phyloP scores from a whole-genome alignment of 1,284 basidiomycete species.

The Boletellus deceptivus region DNA sequence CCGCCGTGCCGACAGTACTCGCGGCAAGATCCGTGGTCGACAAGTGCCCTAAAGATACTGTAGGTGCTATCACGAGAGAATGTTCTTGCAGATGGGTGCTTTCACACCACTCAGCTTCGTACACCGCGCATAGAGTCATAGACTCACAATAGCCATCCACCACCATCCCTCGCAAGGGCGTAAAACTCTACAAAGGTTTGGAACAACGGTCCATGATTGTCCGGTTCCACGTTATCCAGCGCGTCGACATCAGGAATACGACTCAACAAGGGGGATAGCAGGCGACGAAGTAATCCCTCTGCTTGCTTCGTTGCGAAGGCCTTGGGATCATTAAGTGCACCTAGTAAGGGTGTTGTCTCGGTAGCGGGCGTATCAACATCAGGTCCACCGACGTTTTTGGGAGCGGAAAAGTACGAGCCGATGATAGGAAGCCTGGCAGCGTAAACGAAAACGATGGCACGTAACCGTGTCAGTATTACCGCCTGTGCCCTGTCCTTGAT shows the following conservation, averaged over 20 bases:
- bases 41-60: slow-evolving; percentile 26
- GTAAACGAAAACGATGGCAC: slow-evolving; percentile 8
- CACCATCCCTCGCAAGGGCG: slow-evolving; percentile 21
- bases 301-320: slow-evolving; percentile 21
- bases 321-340: slow-evolving; percentile 23
- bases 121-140: neutral
- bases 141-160: slow-evolving; percentile 29
- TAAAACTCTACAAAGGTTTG: slow-evolving; percentile 18
- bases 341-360: slow-evolving; percentile 29
- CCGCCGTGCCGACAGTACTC: slow-evolving; percentile 24
- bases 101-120: slow-evolving; percentile 6
- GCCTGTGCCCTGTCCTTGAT: slow-evolving; percentile 6
- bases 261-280: slow-evolving; percentile 18
- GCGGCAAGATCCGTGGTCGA: slow-evolving; percentile 30
- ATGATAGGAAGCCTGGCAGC: slow-evolving; percentile 20
- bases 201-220: slow-evolving; percentile 7
- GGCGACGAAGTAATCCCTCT: slow-evolving; percentile 18
- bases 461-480: slow-evolving; percentile 10
- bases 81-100: slow-evolving; percentile 28
- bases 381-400: slow-evolving; percentile 3
- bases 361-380: slow-evolving; percentile 2
- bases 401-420: slow-evolving; percentile 20
- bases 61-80: slow-evolving; percentile 28
- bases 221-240: slow-evolving; percentile 16
- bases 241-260: slow-evolving; percentile 20